phyloP scores from a whole-genome alignment of 306 rosid species.

The Sophora flavescens region DNA sequence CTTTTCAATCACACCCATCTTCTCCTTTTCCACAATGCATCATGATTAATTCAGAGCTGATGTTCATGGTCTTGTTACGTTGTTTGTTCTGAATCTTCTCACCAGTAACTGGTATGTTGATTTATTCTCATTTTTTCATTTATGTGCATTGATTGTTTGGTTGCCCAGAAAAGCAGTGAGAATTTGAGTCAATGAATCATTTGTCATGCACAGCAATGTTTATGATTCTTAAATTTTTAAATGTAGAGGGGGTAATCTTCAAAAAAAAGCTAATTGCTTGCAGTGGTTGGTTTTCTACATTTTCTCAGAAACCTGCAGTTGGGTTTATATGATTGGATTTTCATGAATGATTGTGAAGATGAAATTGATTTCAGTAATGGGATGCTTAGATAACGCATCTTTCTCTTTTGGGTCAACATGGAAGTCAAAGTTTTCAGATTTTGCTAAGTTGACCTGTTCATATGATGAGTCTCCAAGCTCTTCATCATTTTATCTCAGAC shows the following conservation, averaged over 20 bases:
- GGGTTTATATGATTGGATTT: constrained; percentile 34
- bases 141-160: constrained; percentile 40
- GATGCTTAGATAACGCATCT: constrained; percentile 25
- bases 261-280: not conserved
- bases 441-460: constrained; percentile 37
- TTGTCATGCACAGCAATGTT: not conserved
- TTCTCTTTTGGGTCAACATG: constrained; percentile 32
- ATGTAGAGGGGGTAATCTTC: not conserved
- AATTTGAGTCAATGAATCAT: constrained; percentile 26
- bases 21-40: constrained; percentile 20
- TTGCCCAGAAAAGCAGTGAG: constrained; percentile 28
- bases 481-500: constrained; percentile 10
- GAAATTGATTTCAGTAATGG: constrained; percentile 33
- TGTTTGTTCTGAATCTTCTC: constrained; percentile 34
- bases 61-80: not conserved
- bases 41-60: constrained; percentile 30
- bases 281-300: constrained; percentile 21
- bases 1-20: constrained; percentile 48
- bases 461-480: constrained; percentile 33
- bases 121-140: constrained; percentile 23
- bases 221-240: not conserved
- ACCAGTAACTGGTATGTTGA: constrained; percentile 44
- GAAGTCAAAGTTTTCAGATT: constrained; percentile 32
- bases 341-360: constrained; percentile 37
- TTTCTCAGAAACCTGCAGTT: constrained; percentile 35